These are phyloP conservation scores for Yamadazyma trypodendri DNA, from an alignment of 1,139 yeast genomes.

Conservation along the genomic window DNA sequence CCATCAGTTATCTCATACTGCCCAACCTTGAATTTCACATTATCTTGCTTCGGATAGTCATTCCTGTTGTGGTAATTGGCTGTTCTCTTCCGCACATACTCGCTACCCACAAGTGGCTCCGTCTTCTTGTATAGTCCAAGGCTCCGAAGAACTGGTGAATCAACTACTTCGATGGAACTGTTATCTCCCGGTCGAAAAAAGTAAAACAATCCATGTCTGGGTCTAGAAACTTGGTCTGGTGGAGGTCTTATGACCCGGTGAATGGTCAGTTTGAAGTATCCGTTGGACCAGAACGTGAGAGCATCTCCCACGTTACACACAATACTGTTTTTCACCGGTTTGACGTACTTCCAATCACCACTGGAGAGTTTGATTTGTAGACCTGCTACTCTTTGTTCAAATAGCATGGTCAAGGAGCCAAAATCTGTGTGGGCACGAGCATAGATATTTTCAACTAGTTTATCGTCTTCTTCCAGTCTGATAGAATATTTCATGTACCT, in stretches of 20 bases:
- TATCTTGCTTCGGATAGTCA: conserved; percentile 22
- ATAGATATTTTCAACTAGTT: conserved; percentile 28
- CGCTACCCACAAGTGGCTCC: conserved; percentile 26
- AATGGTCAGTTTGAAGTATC: conserved; percentile 31
- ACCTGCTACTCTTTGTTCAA: conserved; percentile 30
- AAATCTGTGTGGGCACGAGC: conserved; percentile 33
- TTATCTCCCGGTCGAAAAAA: conserved; percentile 35
- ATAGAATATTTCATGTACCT: conserved; percentile 34
- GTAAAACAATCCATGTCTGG: conserved; percentile 32
- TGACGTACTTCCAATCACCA: conserved; percentile 31
- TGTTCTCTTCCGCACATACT: conserved; percentile 29
- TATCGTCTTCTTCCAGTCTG: conserved; percentile 24
- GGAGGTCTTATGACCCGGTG: conserved; percentile 34
- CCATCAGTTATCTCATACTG: conserved; percentile 29
- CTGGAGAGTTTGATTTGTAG: conserved; percentile 24
- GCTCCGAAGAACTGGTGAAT: conserved; percentile 29
- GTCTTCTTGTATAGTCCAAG: conserved; percentile 25
- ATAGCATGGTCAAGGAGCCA: conserved; percentile 28
- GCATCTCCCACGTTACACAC: conserved; percentile 35
- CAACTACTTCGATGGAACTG: conserved; percentile 25
- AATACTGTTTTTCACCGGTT: conserved; percentile 27
- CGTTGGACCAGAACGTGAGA: conserved; percentile 31
- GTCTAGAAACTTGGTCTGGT: conserved; percentile 26
- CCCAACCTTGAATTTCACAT: conserved; percentile 26
- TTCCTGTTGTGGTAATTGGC: conserved; percentile 25